Base-by-base conservation (phyloP, 768 basidiomycete genomes). In the Mycena polygramma region DNA sequence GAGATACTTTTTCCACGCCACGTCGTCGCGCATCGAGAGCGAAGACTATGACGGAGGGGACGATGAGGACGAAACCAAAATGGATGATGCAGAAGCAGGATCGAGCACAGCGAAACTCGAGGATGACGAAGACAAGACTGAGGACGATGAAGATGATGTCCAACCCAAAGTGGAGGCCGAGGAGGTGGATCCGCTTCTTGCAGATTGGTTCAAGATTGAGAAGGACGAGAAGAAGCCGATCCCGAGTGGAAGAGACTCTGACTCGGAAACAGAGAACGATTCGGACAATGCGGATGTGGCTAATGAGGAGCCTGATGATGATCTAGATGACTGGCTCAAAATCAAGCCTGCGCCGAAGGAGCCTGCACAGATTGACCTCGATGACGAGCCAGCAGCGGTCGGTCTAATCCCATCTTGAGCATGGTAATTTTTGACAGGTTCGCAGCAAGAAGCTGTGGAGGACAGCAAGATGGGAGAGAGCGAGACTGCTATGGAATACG, bases 1-100 rank as follows among this genome's bases (percentile, higher is more conserved):
- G 60, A 94, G 93, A 76, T 94, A 94, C 77, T 94, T 94, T 79
- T 94, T 94, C 81, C 88, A 92, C 75, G 90, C 93, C 6, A 92
- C 90, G 0, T 78, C 82, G 1, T 80, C 78, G 8, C 85, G 91
- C 46, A 82, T 79, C 71, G 79, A 82, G 20, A 81, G 79, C 13
- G 84, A 86, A 0, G 91, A 90, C 43, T 94, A 91, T 73, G 77
- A 78, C 35, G 78, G 85, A 54, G 83, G 81, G 19, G 84, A 81
- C 20, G 81, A 81, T 35, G 81, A 81, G 36, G 81, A 81, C 0
- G 75, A 75, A 6, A 75, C 74, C 35, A 73, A 72, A 64, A 64
- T n/a, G 4, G 73, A 75, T 15, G 52, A 58, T 52, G 45, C 58
- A 36, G 76, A 73, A 68, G 77, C 66, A 68, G 73, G 77, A 45